A percentile compares a stretch with the other conserved stretches of the same genome.
Evolutionary conservation across 768 basidiomycete genomes (phyloP).

Genomic region (Pleurotus pulmonarius): DNA sequence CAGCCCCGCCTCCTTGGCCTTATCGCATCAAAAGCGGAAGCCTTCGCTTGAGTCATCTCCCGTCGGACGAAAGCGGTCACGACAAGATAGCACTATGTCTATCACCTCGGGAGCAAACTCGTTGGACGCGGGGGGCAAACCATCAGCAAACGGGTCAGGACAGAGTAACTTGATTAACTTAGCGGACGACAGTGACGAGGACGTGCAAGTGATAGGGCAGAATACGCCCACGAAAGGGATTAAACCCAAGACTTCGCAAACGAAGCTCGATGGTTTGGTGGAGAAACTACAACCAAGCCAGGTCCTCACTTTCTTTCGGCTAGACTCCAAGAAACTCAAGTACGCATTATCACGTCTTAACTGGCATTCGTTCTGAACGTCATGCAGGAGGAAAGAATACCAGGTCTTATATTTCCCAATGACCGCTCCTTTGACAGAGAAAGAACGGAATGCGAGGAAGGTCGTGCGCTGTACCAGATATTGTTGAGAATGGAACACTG

Average conservation of each 20-base stretch:
- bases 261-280: background rate
- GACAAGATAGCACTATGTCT: background rate
- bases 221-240: constrained; percentile 1
- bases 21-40: background rate
- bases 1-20: background rate
- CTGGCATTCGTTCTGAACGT: constrained; percentile 1
- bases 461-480: constrained; percentile 49
- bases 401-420: constrained; percentile 86
- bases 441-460: constrained; percentile 45
- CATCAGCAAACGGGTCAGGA: background rate
- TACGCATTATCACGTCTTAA: background rate
- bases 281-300: constrained; percentile 24
- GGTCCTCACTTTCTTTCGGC: constrained; percentile 45
- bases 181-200: constrained; percentile 24
- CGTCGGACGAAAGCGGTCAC: background rate
- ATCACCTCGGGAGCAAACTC: background rate
- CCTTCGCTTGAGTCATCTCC: background rate
- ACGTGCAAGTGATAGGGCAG: constrained; percentile 17
- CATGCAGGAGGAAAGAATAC: constrained; percentile 55
- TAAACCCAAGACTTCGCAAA: background rate
- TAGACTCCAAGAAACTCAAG: constrained; percentile 39
- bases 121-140: background rate
- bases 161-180: background rate
- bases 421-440: constrained; percentile 52
- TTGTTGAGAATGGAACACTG: background rate